These are phyloP conservation scores for Stachybotrys chartarum DNA, from an alignment of 2,329 filamentous ascomycete genomes.

Conservation along the genomic window DNA sequence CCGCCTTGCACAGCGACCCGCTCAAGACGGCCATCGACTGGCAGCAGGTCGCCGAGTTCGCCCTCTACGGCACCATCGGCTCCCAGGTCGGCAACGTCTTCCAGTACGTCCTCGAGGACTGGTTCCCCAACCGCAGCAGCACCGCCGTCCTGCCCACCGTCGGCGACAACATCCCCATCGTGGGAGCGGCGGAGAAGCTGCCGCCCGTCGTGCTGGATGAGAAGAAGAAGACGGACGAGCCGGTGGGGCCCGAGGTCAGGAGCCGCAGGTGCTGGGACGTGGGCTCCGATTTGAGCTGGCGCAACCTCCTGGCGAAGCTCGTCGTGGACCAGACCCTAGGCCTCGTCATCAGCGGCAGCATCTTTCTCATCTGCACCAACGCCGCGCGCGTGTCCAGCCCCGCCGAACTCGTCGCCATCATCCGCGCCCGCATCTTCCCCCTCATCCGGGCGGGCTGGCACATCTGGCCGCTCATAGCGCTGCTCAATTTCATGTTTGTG, in stretches of 20 bases:
- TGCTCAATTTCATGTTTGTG: slow-evolving; percentile 28
- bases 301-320: slow-evolving; percentile 24
- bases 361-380: slow-evolving; percentile 28
- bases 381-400: slow-evolving; percentile 19
- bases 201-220: slow-evolving; percentile 6
- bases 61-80: slow-evolving; percentile 24
- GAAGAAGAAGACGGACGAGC: slow-evolving; percentile 15
- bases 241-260: background rate
- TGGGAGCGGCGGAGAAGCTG: background rate
- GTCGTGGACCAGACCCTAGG: slow-evolving; percentile 28
- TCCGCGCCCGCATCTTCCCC: slow-evolving; percentile 18
- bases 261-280: slow-evolving; percentile 10
- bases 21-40: slow-evolving; percentile 15
- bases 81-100: slow-evolving; percentile 27
- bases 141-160: slow-evolving; percentile 1
- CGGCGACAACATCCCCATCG: slow-evolving; percentile 12
- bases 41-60: slow-evolving; percentile 28
- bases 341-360: slow-evolving; percentile 22
- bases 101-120: slow-evolving; percentile 26
- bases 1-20: slow-evolving; percentile 12
- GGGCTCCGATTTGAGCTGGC: slow-evolving; percentile 21
- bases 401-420: slow-evolving; percentile 15
- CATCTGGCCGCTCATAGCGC: slow-evolving; percentile 26
- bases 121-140: slow-evolving; percentile 20
- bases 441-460: slow-evolving; percentile 27